Conservation (phyloP, 2,329 filamentous ascomycete genomes). For the Colletotrichum abscissum region DNA sequence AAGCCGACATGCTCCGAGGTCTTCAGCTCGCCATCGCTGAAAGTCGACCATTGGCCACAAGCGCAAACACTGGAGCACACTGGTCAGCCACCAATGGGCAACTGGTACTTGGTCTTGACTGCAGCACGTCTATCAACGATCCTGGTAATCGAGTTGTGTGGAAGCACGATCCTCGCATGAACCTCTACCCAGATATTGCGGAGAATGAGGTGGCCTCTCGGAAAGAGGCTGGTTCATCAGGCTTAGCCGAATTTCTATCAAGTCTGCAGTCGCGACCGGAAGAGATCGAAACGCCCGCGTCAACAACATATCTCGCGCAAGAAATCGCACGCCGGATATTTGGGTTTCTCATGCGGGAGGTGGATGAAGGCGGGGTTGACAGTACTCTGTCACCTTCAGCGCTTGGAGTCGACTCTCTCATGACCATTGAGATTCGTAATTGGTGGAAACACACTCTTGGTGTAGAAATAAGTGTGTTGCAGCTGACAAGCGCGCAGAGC, state of each 20-base stretch:
- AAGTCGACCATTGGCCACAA: neutral
- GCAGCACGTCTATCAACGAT: neutral
- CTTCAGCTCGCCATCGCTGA: constrained; percentile 8
- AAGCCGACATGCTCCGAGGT: neutral
- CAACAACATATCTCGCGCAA: neutral
- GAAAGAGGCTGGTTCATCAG: neutral
- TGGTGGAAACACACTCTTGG: constrained; percentile 30
- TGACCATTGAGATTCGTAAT: constrained; percentile 34
- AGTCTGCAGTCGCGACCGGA: neutral
- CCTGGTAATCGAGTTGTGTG: constrained; percentile 1
- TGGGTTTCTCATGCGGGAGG: constrained; percentile 2
- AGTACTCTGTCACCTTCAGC: constrained; percentile 1
- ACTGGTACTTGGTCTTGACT: neutral
- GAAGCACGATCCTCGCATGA: constrained; percentile 20
- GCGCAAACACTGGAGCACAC: no score
- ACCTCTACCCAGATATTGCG: neutral
- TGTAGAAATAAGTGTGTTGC: constrained; percentile 6
- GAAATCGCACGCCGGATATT: neutral
- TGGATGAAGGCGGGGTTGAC: constrained; percentile 9
- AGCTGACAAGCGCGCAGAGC: constrained; percentile 17
- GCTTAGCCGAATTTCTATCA: neutral
- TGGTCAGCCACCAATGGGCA: neutral
- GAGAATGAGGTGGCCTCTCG: no score
- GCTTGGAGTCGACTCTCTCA: constrained; percentile 32
- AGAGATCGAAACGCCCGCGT: neutral